Evolutionary conservation across 352 stramenopile genomes (phyloP).

Genomic region (Blastocystis sp.): DNA sequence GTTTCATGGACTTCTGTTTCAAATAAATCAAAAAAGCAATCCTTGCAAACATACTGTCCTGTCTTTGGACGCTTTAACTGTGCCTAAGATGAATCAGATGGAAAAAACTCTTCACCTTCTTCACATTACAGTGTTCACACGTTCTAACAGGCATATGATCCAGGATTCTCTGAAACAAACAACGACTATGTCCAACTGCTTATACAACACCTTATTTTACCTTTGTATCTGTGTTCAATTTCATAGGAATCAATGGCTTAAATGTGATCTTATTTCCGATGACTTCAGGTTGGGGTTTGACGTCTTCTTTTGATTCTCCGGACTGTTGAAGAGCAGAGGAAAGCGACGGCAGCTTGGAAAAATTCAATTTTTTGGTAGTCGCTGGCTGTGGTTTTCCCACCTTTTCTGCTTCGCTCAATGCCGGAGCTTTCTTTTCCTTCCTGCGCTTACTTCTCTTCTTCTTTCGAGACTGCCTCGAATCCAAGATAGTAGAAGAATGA

Average conservation of each 20-base stretch:
- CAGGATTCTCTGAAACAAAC: background rate
- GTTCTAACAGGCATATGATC: background rate
- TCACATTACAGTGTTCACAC: slow-evolving; percentile 16
- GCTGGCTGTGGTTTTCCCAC: background rate
- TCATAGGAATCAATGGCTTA: background rate
- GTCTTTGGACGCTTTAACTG: slow-evolving; percentile 60
- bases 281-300: no score
- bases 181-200: background rate
- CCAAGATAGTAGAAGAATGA: background rate
- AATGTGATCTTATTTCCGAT: background rate
- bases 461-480: background rate
- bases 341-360: no score
- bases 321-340: no score
- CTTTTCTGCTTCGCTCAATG: background rate
- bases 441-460: background rate
- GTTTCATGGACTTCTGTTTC: slow-evolving; percentile 62
- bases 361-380: background rate
- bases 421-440: background rate
- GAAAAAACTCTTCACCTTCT: background rate
- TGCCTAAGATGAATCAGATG: background rate
- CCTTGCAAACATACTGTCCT: slow-evolving; percentile 62
- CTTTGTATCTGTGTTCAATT: no score
- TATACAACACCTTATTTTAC: no score
- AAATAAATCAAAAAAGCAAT: slow-evolving; percentile 62
- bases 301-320: no score